Evolutionary conservation across 768 basidiomycete species (phyloP), one percentile per base, ranked within the genome.

Genomic region (Lanmaoa rubissima): DNA sequence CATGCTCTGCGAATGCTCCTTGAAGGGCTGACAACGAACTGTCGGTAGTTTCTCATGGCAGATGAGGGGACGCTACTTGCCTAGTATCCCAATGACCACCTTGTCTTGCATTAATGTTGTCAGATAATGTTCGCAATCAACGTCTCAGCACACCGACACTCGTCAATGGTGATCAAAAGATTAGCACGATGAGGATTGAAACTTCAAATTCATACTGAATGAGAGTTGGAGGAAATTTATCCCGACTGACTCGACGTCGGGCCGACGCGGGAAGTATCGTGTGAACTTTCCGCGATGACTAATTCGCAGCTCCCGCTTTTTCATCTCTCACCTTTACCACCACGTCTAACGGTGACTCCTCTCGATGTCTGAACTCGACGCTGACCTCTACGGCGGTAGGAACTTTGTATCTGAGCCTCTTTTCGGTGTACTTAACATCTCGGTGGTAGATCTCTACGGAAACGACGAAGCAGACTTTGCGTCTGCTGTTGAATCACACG

Each of bases 1-100:
- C 81, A 71, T 98, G 95, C 73, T 98, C 95, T 16, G 81, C 78
- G 69, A 98, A 97, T 10, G 94, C 94, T 43, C 95, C 95, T 71
- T 97, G 95, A 40, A 98, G 80, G 38, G 95, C 95, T 93, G 65
- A 26, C 35, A 34, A 39, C 31, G 19, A 26, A 17, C 14, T n/a
- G 36, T 61, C 51, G 54, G 45, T 13, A 2, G 32, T 36, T 14
- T 38, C 49, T 28, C 41, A 24, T 31, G 12, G 43, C 4, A 16
- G 17, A 48, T 9, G 5, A 19, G 40, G 28, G 11, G 9, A 35
- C 1, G 11, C 21, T 42, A 63, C 76, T 69, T 67, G 78, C 83
- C 83, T 42, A 85, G 75, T 57, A 85, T 80, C 16, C 83, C 83
- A 48, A 85, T 73, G 45, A 70, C 63, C n/a, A 59, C 57, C 36